Evolutionary conservation across 768 basidiomycete species (phyloP).

Genomic region (Collybia nuda): DNA sequence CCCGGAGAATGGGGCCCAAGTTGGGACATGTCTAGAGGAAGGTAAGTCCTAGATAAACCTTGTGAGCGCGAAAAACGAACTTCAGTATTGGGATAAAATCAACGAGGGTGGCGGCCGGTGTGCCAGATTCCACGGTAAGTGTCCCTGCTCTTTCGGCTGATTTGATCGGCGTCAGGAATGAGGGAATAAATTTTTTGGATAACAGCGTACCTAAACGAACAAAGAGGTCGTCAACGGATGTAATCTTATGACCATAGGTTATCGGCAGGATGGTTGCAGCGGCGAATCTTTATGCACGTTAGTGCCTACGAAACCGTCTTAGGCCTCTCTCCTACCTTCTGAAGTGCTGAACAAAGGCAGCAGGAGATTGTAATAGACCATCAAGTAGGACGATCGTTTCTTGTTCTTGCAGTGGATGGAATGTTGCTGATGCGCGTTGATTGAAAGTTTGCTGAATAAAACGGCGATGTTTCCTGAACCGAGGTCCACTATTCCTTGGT

Average conservation of each 20-base stretch:
- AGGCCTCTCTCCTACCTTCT: conserved; percentile 29
- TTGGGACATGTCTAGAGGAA: conserved; percentile 40
- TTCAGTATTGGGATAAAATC: conserved; percentile 49
- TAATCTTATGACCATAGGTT: conserved; percentile 46
- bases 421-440: conserved; percentile 34
- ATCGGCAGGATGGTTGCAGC: conserved; percentile 49
- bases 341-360: conserved; percentile 39
- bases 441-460: conserved; percentile 52
- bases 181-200: no score
- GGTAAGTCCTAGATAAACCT: not conserved
- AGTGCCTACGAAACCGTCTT: not conserved
- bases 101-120: conserved; percentile 45
- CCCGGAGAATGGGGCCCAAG: conserved; percentile 46
- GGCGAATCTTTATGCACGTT: conserved; percentile 33
- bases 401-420: conserved; percentile 42
- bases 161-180: no score
- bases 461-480: conserved; percentile 51
- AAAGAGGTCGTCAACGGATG: conserved; percentile 42
- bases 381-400: conserved; percentile 41
- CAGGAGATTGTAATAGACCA: conserved; percentile 35
- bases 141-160: conserved; percentile 45
- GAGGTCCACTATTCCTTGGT: conserved; percentile 36
- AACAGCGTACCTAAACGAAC: conserved; percentile 36
- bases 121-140: conserved; percentile 44
- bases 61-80: conserved; percentile 16